These are phyloP conservation scores for Talaromyces marneffei DNA, from an alignment of 2,329 filamentous ascomycete species.

Conservation along the genomic window DNA sequence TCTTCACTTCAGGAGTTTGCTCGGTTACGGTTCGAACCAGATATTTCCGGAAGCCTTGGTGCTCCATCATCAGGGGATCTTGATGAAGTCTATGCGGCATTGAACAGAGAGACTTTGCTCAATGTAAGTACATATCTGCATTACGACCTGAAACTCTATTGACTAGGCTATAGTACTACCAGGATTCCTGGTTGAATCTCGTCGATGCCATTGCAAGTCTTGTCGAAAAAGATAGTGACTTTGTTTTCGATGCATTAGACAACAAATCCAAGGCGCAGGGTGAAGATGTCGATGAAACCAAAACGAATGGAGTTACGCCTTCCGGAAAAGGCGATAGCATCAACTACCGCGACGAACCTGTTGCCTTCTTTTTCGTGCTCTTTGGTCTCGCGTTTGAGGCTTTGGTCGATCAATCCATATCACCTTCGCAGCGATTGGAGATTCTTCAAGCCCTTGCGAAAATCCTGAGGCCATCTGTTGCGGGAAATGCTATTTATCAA, in stretches of 20 bases:
- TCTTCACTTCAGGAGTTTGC: slow-evolving; percentile 91
- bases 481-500: slow-evolving; percentile 92
- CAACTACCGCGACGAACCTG: slow-evolving; percentile 95
- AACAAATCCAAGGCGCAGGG: slow-evolving; percentile 56
- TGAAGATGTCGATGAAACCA: slow-evolving; percentile 16
- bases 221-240: slow-evolving; percentile 95
- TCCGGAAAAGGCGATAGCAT: slow-evolving; percentile 67
- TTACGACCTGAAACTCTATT: neutral
- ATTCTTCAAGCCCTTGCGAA: slow-evolving; percentile 90
- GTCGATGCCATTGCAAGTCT: slow-evolving; percentile 96
- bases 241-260: slow-evolving; percentile 94
- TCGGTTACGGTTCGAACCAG: slow-evolving; percentile 86
- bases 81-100: slow-evolving; percentile 87
- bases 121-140: slow-evolving; percentile 44
- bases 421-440: slow-evolving; percentile 72
- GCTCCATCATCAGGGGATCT: slow-evolving; percentile 78
- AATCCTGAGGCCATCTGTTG: slow-evolving; percentile 88
- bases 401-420: slow-evolving; percentile 71
- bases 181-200: slow-evolving; percentile 92
- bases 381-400: slow-evolving; percentile 97
- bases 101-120: slow-evolving; percentile 88
- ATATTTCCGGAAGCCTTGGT: slow-evolving; percentile 86
- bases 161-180: slow-evolving; percentile 64
- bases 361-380: slow-evolving; percentile 97
- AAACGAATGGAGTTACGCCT: slow-evolving; percentile 17